Base-by-base conservation (phyloP, 257 asterid genomes). In the Agastache rugosa region DNA sequence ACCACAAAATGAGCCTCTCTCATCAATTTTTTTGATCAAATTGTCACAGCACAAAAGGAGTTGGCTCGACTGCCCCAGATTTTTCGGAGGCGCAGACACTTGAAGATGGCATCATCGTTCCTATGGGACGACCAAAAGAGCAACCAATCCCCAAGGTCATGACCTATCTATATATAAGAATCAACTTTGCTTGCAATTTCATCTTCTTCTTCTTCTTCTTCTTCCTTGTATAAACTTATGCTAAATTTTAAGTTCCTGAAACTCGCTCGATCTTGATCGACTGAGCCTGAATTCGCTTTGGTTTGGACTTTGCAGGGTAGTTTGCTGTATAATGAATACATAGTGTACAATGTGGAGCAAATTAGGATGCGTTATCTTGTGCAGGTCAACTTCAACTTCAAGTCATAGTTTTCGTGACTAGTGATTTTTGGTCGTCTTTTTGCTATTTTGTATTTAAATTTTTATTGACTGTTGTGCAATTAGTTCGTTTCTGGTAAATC, bases 341-440 rank as follows among this genome's bases (percentile, higher is more conserved):
- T 93, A 74, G 97, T 91, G 48, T 93, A 93, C 90, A 88, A 85
- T 35, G 91, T 85, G 86, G 97, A 91, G 69, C 98, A 93, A 84
- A 91, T 91, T 64, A 83, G 86, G 78, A 91, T 91, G 97, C 96
- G 92, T 29, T 93, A 91, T 71, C 76, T 88, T 64, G 86, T 93
- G 63, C 97, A 90, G n/a, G 97, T 93, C 17, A 78, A 91, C 73
- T 91, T 93, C 89, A 90, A 79, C 51, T 91, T 73, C 88, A 78
- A 74, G 79, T 60, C 79, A 75, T 74, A 47, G 39, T 15, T 7
- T 39, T 37, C 56, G 44, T 6, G 10, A 19, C n/a, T 23, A 63
- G 44, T 20, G 22, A 31, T 14, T 47, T 66, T 67, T 67, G 41
- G 60, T 41, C 1, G 34, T 61, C n/a, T 15, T 70, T 22, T 73